Conservation (phyloP, 176 grass and related monocot genomes). For the Bonia amplexicaulis region DNA sequence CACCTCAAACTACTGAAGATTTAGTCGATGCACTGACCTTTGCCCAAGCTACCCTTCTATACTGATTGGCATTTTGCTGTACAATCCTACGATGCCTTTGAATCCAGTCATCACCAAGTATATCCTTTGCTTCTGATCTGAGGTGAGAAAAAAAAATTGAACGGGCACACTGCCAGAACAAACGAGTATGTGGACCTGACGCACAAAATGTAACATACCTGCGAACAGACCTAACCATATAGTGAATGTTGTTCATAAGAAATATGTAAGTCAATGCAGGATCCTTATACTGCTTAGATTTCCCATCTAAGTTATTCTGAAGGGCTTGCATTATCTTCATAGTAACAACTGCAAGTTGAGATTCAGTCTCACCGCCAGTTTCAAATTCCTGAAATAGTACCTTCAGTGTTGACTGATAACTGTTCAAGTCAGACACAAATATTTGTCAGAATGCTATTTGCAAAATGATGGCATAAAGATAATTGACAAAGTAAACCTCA, state of each 20-base stretch:
- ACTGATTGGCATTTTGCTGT: constrained; percentile 80
- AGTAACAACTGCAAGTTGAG: constrained; percentile 58
- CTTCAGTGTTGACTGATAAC: constrained; percentile 68
- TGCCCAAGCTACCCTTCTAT: constrained; percentile 77
- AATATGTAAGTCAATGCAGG: constrained; percentile 71
- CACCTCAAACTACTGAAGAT: not conserved
- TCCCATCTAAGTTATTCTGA: constrained; percentile 73
- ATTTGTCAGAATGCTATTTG: constrained; percentile 15
- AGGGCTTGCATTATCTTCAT: constrained; percentile 80
- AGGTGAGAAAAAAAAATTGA: constrained; percentile 7
- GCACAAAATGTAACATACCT: constrained; percentile 44
- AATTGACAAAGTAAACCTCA: constrained; percentile 16
- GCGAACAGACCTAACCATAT: constrained; percentile 69
- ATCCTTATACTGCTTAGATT: constrained; percentile 87
- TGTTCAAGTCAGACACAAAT: constrained; percentile 29
- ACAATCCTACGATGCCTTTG: constrained; percentile 74
- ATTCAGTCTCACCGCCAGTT: constrained; percentile 50
- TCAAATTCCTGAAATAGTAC: constrained; percentile 68
- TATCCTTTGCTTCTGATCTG: constrained; percentile 90
- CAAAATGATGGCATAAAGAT: not conserved
- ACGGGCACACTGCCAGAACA: not conserved
- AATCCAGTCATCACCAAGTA: constrained; percentile 87
- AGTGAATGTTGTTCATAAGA: constrained; percentile 91
- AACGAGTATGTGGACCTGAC: constrained; percentile 8
- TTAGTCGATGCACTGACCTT: constrained; percentile 43